Percentiles rank a stretch among this genome's conserved stretches.
Evolutionary conservation across 2,329 filamentous ascomycete genomes (phyloP).

Genomic region (Niveomyces coronatus): DNA sequence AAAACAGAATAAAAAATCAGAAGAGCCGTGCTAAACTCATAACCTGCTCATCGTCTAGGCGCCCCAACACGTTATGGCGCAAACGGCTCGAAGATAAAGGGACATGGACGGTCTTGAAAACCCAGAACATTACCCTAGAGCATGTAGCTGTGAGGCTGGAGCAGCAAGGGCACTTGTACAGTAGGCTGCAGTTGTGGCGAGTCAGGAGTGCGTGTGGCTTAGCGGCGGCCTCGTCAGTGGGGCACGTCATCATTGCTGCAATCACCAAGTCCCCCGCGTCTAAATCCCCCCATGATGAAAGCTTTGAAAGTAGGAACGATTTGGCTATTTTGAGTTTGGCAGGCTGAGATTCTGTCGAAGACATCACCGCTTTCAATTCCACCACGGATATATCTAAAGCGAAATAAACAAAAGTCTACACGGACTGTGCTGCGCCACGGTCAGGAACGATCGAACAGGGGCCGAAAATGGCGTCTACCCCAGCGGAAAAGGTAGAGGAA

Average conservation of each 20-base stretch:
- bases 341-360: neutral
- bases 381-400: neutral
- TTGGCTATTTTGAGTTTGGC: too few relatives aligned
- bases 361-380: neutral
- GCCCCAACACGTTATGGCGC: too few relatives aligned
- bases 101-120: neutral
- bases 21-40: too few relatives aligned
- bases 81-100: neutral
- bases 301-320: slow-evolving; percentile 14
- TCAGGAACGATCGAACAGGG: slow-evolving; percentile 6
- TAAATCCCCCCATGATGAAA: slow-evolving; percentile 14
- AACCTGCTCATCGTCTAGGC: too few relatives aligned
- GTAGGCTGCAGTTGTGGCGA: slow-evolving; percentile 16
- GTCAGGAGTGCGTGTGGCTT: slow-evolving; percentile 17
- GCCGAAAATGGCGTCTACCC: slow-evolving; percentile 11
- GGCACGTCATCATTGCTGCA: slow-evolving; percentile 29
- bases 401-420: neutral
- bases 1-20: too few relatives aligned
- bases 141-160: slow-evolving; percentile 2
- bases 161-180: too few relatives aligned
- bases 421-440: slow-evolving; percentile 5
- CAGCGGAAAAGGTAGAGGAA: slow-evolving; percentile 9
- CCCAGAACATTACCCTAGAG: slow-evolving; percentile 3
- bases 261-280: slow-evolving; percentile 21
- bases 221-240: slow-evolving; percentile 17